phyloP scores from a whole-genome alignment of 1,284 basidiomycete species.

The Inonotus hispidus region DNA sequence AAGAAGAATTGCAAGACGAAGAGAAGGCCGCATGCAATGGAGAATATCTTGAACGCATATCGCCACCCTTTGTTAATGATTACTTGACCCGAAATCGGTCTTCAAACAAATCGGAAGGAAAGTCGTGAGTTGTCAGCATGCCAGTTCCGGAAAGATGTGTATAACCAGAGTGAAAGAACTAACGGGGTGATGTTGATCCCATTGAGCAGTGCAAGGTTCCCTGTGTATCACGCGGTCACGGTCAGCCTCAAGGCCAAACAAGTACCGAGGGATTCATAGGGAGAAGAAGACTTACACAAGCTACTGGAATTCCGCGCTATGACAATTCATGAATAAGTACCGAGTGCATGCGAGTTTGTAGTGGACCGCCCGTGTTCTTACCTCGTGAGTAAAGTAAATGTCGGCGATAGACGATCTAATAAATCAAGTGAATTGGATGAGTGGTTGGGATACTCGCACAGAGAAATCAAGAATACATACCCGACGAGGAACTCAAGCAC shows the following conservation, averaged over 20 bases:
- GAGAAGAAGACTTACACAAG: conserved; percentile 14
- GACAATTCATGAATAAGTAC: background rate
- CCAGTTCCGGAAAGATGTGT: background rate
- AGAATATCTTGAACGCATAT: conserved; percentile 23
- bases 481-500: conserved; percentile 29
- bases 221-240: conserved; percentile 1
- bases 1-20: conserved; percentile 20
- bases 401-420: conserved; percentile 21
- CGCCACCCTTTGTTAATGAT: conserved; percentile 22
- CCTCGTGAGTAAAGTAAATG: conserved; percentile 24
- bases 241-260: background rate
- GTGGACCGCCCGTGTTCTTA: conserved; percentile 5
- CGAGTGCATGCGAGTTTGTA: background rate
- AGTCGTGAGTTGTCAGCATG: background rate
- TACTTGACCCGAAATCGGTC: conserved; percentile 23
- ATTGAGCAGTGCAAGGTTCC: conserved; percentile 23
- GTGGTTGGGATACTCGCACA: background rate
- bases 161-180: background rate
- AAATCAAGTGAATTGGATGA: background rate
- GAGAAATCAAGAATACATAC: background rate
- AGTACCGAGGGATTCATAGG: background rate
- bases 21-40: conserved; percentile 19
- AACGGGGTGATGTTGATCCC: conserved; percentile 24
- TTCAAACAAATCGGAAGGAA: background rate
- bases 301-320: conserved; percentile 20